Percentiles rank a stretch among this genome's conserved stretches.
Conservation (phyloP, 2,329 filamentous ascomycete species). For the Colletotrichum coccodes region DNA sequence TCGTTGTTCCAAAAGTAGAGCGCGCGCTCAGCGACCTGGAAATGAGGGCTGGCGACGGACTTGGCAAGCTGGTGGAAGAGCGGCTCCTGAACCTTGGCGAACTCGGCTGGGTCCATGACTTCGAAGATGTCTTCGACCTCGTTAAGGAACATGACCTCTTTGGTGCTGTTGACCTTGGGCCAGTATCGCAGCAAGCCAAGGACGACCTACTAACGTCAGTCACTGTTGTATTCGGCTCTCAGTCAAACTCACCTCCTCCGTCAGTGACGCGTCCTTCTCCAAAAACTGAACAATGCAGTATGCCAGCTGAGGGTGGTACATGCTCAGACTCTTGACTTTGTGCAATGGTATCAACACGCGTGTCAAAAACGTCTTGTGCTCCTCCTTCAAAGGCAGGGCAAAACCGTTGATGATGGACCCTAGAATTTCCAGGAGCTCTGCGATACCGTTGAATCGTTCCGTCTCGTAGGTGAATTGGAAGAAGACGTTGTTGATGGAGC, state of each 20-base stretch:
- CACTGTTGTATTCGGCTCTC: too few species aligned
- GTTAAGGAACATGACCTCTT: constrained; percentile 99
- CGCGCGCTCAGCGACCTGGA: constrained; percentile 96
- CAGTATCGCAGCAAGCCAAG: constrained; percentile 94
- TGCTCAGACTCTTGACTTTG: constrained; percentile 98
- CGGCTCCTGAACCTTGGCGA: constrained; percentile 97
- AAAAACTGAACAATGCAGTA: constrained; percentile 99
- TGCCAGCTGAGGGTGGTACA: constrained; percentile 98
- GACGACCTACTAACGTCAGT: constrained; percentile 72
- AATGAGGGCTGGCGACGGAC: constrained; percentile 97
- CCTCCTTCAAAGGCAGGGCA: constrained; percentile 94
- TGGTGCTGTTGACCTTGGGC: constrained; percentile 99
- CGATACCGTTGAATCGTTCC: constrained; percentile 97
- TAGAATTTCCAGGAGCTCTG: constrained; percentile 93
- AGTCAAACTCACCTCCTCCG: constrained; percentile 81
- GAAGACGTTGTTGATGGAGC: constrained; percentile 99
- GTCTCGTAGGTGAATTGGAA: constrained; percentile 99
- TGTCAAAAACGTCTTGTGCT: constrained; percentile 98
- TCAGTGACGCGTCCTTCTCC: constrained; percentile 96
- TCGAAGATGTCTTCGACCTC: constrained; percentile 99
- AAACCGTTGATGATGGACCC: constrained; percentile 99
- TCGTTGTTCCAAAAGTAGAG: constrained; percentile 99
- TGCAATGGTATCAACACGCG: constrained; percentile 92
- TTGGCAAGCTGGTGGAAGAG: constrained; percentile 97
- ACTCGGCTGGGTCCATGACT: constrained; percentile 98